Base-by-base conservation (phyloP, 1,139 yeast genomes). In the Williopsis jadinii region DNA sequence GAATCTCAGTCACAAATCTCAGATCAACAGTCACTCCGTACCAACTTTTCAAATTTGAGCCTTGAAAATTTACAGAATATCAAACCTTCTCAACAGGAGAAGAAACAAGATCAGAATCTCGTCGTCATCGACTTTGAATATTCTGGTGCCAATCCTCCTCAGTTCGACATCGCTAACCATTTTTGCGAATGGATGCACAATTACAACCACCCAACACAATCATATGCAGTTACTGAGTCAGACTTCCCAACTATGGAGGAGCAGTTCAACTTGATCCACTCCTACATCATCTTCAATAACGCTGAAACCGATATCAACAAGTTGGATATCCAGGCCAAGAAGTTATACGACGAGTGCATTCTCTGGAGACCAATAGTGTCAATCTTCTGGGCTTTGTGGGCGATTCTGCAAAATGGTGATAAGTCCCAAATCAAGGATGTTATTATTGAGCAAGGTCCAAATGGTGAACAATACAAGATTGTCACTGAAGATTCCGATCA, bases 81-180 rank as follows among this genome's bases (percentile, higher is more conserved):
- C 34, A 58, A 61, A 32, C 68, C 68, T 34, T 50, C 67, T 4
- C 51, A 49, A 8, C 62, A 56, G 35, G 69, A 66, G 36, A 61
- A 61, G 45, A 53, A 68, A 42, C 80, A 76, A 55, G 97, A 92
- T 66, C 70, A 77, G 28, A 82, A 79, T 56, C 70, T 92, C 50
- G 95, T 86, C 12, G 98, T 92, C 14, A 92, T 92, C 56, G 98
- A 92, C 61, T 92, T 92, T 61, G 98, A 92, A 64, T 92, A 90
- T 61, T 81, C 95, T 0, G 97, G 97, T 2, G 82, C 95, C n/a
- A 92, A 90, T 58, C 72, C 82, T 41, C 88, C 95, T 1, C 95
- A 95, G 0, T 85, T 71, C 59, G 98, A 92, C 60, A 76, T 92
- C 43, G 90, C 88, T 14, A 90, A 92, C 60, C 97, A 92, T 64